Evolutionary conservation across 345 rosid genomes (phyloP).

Genomic region (Angophora floribunda): DNA sequence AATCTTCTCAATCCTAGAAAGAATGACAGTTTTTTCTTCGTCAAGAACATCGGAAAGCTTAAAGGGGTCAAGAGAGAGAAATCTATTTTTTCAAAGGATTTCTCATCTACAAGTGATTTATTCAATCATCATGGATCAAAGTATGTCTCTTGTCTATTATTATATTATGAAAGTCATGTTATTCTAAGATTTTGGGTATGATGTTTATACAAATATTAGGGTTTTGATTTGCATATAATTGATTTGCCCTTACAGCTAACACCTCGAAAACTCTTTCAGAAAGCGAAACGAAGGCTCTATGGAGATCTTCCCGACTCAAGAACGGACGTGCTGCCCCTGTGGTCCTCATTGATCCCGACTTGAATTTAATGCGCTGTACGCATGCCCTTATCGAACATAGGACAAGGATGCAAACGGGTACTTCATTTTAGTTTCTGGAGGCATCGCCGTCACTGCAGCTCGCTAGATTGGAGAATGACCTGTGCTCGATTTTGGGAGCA

Average conservation of each 20-base stretch:
- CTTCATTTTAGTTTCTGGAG: neutral
- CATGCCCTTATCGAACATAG: neutral
- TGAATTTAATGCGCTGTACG: neutral
- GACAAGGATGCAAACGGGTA: neutral
- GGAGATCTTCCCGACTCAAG: neutral
- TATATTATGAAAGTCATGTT: too few relatives aligned
- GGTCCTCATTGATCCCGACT: neutral
- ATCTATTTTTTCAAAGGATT: too few relatives aligned
- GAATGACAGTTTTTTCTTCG: too few relatives aligned
- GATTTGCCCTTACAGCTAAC: neutral
- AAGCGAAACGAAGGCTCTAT: neutral
- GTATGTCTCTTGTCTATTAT: too few relatives aligned
- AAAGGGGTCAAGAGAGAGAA: too few relatives aligned
- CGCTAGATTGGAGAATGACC: neutral
- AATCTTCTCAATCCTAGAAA: too few relatives aligned
- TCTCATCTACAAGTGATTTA: too few relatives aligned
- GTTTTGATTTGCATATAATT: too few relatives aligned
- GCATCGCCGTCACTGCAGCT: neutral
- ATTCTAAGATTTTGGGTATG: neutral
- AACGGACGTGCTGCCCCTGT: neutral
- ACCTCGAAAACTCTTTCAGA: neutral
- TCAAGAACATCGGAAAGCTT: too few relatives aligned
- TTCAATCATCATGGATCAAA: too few relatives aligned
- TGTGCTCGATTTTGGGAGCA: neutral
- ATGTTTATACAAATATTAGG: too few relatives aligned